phyloP scores from a whole-genome alignment of 2,329 filamentous ascomycete genomes.

The Claviceps capensis region DNA sequence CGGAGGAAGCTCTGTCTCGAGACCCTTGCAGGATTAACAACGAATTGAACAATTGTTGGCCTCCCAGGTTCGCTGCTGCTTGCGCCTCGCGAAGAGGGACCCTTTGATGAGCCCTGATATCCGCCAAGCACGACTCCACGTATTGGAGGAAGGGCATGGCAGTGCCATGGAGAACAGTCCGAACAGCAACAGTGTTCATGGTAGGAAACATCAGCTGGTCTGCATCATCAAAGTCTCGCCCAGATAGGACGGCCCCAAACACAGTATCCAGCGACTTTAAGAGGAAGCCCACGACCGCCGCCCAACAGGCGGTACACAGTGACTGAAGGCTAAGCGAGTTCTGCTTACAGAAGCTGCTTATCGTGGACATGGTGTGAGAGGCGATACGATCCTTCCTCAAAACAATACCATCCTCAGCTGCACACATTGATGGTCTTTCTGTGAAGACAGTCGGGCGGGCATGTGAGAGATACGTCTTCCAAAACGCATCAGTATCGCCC shows the following conservation, averaged over 20 bases:
- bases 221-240: constrained; percentile 60
- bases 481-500: constrained; percentile 39
- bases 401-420: background rate
- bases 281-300: constrained; percentile 51
- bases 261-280: constrained; percentile 56
- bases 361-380: background rate
- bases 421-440: background rate
- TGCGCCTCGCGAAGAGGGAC: constrained; percentile 63
- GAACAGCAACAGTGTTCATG: constrained; percentile 78
- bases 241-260: constrained; percentile 74
- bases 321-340: constrained; percentile 61
- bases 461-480: constrained; percentile 52
- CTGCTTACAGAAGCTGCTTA: constrained; percentile 46
- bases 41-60: constrained; percentile 35
- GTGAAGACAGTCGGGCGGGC: constrained; percentile 23
- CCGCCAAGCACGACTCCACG: constrained; percentile 55
- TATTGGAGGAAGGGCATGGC: constrained; percentile 52
- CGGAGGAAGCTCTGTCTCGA: background rate
- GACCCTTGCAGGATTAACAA: constrained; percentile 40
- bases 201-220: constrained; percentile 67
- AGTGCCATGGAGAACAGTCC: constrained; percentile 59
- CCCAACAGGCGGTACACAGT: constrained; percentile 65
- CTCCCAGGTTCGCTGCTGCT: constrained; percentile 21
- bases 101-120: constrained; percentile 58
- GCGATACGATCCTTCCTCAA: constrained; percentile 8